Evolutionary conservation across 192 early-diverging fungal species (phyloP), one percentile per base, ranked within the genome.

Genomic region (Rhizoclosmatium globosum): DNA sequence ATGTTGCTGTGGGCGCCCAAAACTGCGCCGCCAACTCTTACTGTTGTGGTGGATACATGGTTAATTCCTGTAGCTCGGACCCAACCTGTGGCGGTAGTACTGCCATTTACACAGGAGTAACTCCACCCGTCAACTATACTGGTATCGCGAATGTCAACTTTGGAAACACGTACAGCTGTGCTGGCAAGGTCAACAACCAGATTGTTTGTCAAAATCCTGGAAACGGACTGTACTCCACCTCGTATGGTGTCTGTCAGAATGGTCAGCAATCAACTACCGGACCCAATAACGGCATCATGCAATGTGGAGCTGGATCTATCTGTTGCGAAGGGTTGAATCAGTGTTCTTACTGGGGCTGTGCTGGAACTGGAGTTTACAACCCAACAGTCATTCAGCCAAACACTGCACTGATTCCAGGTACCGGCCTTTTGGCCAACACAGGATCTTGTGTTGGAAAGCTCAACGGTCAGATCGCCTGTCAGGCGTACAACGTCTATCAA

Each of bases 131-230:
- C 31, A 31, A 31, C 31, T 31, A 31, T 0, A 31, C 31, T 0
- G 15, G 15, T n/a, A 41, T 23, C 31, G 62, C 11, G 19, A 56
- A 56, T n/a, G 9, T n/a, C 53, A 56, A 56, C 53, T 9, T n/a
- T 56, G 53, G 53, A 56, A 68, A 74, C 60, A 46, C 72, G 1
- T 23, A 56, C 9, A 42, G 3, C 44, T 79, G 77, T 38, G 31
- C 68, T 2, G 77, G 77, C 3, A 76, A 64, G 50, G 2, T 62
- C 3, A 46, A 71, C 48, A 62, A 71, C 77, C 60, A 68, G 21
- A 79, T 79, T 47, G 68, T 38, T 44, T 79, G 77, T 44, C 31
- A 31, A 31, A 31, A 31, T 0, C 31, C 31, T 0, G 31, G 31
- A 31, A 31, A 31, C 0, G 31, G 31, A 31, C 31, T 31, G 0